Conservation (phyloP, 73 alveolate genomes). For the Paramecium sonneborni region DNA sequence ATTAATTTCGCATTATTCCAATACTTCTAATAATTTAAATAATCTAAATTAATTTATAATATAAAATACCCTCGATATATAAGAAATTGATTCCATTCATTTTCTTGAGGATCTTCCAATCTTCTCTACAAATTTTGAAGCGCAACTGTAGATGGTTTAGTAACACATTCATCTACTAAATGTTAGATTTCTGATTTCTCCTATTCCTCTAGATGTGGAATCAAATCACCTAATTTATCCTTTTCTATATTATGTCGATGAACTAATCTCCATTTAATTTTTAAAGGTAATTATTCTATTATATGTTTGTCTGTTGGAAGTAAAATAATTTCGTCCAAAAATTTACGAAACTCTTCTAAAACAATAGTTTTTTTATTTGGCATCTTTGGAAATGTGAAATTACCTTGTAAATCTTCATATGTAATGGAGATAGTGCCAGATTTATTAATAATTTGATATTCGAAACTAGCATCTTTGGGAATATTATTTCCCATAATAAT, state of each 20-base stretch:
- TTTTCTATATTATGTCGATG: conserved; percentile 34
- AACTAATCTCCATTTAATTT: conserved; percentile 8
- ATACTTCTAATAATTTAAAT: background rate
- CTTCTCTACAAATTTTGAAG: background rate
- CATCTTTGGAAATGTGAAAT: background rate
- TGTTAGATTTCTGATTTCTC: background rate
- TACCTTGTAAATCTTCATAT: background rate
- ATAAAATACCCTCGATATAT: conserved; percentile 3
- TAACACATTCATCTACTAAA: background rate
- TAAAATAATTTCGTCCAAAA: conserved; percentile 3
- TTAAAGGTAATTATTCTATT: conserved; percentile 23
- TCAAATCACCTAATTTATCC: background rate
- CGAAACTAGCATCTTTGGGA: background rate
- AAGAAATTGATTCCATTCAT: conserved; percentile 26
- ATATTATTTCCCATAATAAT: conserved; percentile 30
- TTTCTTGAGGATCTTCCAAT: background rate
- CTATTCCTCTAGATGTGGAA: background rate
- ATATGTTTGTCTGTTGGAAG: background rate
- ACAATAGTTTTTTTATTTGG: background rate
- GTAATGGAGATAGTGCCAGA: background rate
- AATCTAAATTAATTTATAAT: background rate
- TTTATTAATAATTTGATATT: background rate
- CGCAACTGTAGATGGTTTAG: background rate
- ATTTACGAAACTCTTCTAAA: background rate
- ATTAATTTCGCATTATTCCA: conserved; percentile 27